Evolutionary conservation across 2,329 filamentous ascomycete species (phyloP), one percentile per base, ranked within the genome.

Genomic region (Harringtonia lauricola): DNA sequence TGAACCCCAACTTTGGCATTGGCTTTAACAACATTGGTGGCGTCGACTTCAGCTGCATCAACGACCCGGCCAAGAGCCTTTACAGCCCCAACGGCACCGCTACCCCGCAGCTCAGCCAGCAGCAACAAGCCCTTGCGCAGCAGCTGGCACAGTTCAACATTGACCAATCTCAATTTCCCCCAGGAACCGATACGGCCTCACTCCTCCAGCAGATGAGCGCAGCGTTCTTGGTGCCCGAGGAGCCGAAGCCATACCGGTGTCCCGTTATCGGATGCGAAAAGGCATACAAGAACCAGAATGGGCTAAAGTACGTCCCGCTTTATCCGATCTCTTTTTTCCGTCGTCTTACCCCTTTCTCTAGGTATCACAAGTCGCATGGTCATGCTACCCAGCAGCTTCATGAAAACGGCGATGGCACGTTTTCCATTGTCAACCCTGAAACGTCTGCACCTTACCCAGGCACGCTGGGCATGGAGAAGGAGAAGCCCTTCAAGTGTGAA

Each of bases 221-320:
- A 28, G 71, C 68, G n/a, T 67, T 82, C 59, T 71, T 79, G 63
- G 72, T 80, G 46, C 83, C 83, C 15, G 90, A 96, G 59, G 90
- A 98, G 60, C 87, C 94, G 56, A 98, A 96, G 65, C 92, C 92
- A 0, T 98, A 95, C 72, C 86, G 89, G 60, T 98, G 92, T 57
- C 92, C 92, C 2, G 92, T 98, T 41, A 94, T 98, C 60, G 92
- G 92, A 7, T 98, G 92, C 58, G 92, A 96, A 63, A 98, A 98
- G 71, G 90, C 92, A 0, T 98, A 98, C 69, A 98, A 98, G 73
- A 98, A 98, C 62, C 92, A 96, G 61, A 98, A 98, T 54, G 92
- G 92, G 40, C 72, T 98, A 45, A 98, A 96, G 76, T 98, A 87
- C 54, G 69, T 66, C 43, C 24, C 12, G 5, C 26, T 9, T 18